phyloP scores from a whole-genome alignment of 352 stramenopile genomes.

The Phytophthora foliorum region DNA sequence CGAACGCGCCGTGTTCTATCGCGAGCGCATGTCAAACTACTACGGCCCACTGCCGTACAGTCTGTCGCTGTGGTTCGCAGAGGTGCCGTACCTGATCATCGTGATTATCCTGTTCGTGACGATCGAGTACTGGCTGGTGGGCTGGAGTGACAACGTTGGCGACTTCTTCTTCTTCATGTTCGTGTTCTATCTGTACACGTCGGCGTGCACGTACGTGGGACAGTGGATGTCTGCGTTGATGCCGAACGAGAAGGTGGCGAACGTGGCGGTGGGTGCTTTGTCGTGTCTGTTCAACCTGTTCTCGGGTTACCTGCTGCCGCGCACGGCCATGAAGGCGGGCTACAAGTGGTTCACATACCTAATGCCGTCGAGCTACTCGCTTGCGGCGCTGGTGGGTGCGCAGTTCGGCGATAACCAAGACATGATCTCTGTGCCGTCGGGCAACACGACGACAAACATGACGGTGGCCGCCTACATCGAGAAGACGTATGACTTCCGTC shows the following conservation, averaged over 20 bases:
- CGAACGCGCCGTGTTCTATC: constrained; percentile 54
- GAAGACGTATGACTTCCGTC: constrained; percentile 53
- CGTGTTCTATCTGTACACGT: too few species aligned
- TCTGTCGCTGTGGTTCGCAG: constrained; percentile 60
- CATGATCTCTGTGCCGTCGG: constrained; percentile 22
- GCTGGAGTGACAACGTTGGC: too few species aligned
- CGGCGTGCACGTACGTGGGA: constrained; percentile 64
- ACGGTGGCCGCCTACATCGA: constrained; percentile 40
- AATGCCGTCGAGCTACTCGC: constrained; percentile 65
- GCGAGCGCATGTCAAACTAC: too few species aligned
- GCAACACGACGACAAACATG: constrained; percentile 18
- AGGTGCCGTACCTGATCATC: constrained; percentile 61
- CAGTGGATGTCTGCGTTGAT: constrained; percentile 78
- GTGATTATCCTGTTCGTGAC: constrained; percentile 24
- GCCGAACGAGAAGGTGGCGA: constrained; percentile 78
- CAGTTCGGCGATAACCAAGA: constrained; percentile 45
- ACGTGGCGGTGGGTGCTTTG: constrained; percentile 69
- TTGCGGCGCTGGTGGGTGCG: constrained; percentile 44
- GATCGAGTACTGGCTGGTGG: too few species aligned
- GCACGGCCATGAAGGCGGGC: constrained; percentile 37
- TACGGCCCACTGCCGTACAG: too few species aligned
- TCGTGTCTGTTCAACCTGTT: constrained; percentile 79
- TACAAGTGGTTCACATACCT: constrained; percentile 79
- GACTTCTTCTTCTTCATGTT: too few species aligned
- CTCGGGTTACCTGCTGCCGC: constrained; percentile 59